Conservation (phyloP, 306 rosid species). For the Astragalus glycyphyllos region DNA sequence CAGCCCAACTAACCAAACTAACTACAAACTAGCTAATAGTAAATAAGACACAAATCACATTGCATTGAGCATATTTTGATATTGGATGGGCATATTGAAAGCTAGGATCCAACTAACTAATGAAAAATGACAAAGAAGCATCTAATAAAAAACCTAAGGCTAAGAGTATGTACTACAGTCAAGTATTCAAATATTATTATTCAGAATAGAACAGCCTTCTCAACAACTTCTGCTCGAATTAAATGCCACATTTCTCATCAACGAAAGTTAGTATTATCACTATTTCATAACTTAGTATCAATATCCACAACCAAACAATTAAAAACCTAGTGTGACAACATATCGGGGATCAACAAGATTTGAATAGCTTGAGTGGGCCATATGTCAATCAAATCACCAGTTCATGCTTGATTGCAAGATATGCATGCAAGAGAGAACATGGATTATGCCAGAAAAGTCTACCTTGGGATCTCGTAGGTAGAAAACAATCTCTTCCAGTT, state of each 20-base stretch:
- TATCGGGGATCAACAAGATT: not conserved
- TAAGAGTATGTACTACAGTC: not conserved
- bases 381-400: not conserved
- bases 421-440: constrained; percentile 14
- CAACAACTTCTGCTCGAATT: constrained; percentile 4
- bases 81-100: not conserved
- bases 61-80: not conserved
- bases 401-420: not conserved
- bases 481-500: constrained; percentile 90
- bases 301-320: not conserved
- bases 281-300: not conserved
- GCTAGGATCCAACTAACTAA: constrained; percentile 7
- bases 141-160: not conserved
- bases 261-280: not conserved
- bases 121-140: constrained; percentile 16
- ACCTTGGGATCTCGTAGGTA: constrained; percentile 95
- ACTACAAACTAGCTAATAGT: not conserved
- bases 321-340: not conserved
- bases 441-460: constrained; percentile 16
- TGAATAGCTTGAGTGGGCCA: not conserved
- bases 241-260: not conserved
- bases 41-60: not conserved
- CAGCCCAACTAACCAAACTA: constrained; percentile 6
- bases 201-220: not conserved
- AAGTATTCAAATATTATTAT: constrained; percentile 20